Conservation (phyloP, 768 basidiomycete species). For the Cantharellus anzutake region DNA sequence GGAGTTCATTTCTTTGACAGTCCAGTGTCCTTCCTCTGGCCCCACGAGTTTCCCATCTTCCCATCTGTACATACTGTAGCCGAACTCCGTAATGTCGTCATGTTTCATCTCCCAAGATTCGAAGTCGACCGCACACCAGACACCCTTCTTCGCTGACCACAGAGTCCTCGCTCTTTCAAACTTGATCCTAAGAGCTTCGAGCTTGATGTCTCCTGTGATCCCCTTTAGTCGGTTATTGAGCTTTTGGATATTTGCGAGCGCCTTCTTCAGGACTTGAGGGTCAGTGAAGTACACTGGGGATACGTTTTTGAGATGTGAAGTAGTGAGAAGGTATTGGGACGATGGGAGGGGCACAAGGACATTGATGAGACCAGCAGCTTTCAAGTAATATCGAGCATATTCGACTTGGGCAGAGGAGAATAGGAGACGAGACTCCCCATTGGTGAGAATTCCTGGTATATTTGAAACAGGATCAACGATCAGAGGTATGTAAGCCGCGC, state of each 20-base stretch:
- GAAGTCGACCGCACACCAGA: slow-evolving; percentile 65
- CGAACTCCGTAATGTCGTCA: slow-evolving; percentile 58
- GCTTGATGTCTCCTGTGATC: slow-evolving; percentile 24
- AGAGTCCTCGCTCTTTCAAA: slow-evolving; percentile 52
- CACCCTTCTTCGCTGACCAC: slow-evolving; percentile 43
- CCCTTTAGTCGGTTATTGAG: slow-evolving; percentile 63
- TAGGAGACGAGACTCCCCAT: slow-evolving; percentile 58
- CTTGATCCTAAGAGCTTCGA: slow-evolving; percentile 35
- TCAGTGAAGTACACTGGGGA: slow-evolving; percentile 38
- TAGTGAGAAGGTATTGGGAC: slow-evolving; percentile 52
- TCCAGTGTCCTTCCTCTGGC: slow-evolving; percentile 31
- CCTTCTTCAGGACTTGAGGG: slow-evolving; percentile 33
- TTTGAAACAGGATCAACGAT: neutral
- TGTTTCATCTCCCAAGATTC: slow-evolving; percentile 73
- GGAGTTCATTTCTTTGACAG: slow-evolving; percentile 39
- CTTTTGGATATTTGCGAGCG: slow-evolving; percentile 54
- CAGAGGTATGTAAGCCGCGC: neutral
- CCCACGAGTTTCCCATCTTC: slow-evolving; percentile 21
- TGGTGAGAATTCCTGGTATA: slow-evolving; percentile 38
- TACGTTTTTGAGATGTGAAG: slow-evolving; percentile 35
- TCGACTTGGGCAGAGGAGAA: slow-evolving; percentile 75
- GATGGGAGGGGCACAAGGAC: slow-evolving; percentile 52
- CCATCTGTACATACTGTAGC: slow-evolving; percentile 49
- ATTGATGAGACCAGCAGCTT: slow-evolving; percentile 49
- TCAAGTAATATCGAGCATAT: slow-evolving; percentile 69